Evolutionary conservation across 768 basidiomycete species (phyloP), one percentile per base, ranked within the genome.

Genomic region (Hemileccinum impolitum): DNA sequence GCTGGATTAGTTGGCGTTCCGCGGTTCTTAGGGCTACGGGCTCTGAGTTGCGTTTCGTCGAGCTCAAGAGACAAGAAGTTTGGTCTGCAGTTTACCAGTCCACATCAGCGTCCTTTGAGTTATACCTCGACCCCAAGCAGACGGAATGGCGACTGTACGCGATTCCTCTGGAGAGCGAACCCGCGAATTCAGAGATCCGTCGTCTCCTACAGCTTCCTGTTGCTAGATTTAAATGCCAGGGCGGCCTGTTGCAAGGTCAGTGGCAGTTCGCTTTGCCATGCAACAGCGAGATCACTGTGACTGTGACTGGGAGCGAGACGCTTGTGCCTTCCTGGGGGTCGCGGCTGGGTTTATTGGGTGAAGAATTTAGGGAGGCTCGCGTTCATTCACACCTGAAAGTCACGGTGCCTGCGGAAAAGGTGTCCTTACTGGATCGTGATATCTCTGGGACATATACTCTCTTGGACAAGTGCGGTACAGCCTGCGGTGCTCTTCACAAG

Each of bases 101-200:
- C 0, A 72, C 85, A 0, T 65, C 74, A 3, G 93, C 86, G 10
- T 72, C 67, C 2, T 77, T 94, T 38, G 89, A 94, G 60, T 76
- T 96, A 14, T 76, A 80, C 45, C 75, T 97, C 12, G 81, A 92
- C 61, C 82, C 81, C 32, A 77, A 78, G 59, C 83, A 83, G 51
- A 82, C 88, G 2, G 89, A 94, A 66, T 96, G 94, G 94, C 80
- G 88, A 12, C 69, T 97, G 12, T 94, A 82, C 51, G 90, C 81
- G 19, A 75, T 80, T 47, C 82, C 94, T 3, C 72, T 83, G 32
- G 75, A 76, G 0, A 70, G 63, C 28, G 86, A 85, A 53, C 83
- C 90, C 6, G 88, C 84, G 9, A 92, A 90, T 54, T 82, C 88
- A 45, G 80, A 86, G 38, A 83, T 94, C 38, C 87, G 94, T 38